Base-by-base conservation (phyloP, 257 asterid species). In the Salvia hispanica region DNA sequence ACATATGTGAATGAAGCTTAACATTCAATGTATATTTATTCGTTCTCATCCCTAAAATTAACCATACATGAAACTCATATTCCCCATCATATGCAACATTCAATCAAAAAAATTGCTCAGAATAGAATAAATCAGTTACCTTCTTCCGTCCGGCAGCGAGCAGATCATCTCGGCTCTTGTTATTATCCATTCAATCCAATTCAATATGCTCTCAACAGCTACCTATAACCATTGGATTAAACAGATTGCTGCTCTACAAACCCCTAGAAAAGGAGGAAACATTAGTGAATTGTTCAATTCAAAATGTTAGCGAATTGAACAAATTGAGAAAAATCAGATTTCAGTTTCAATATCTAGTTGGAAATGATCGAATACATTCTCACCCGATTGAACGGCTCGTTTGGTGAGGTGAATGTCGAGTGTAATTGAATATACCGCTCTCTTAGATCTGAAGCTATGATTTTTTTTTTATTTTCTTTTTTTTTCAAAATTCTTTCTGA, bases 81-180 rank as follows among this genome's bases (percentile, higher is more conserved):
- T n/a, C n/a, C n/a, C n/a, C n/a, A n/a, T n/a, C n/a, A n/a, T n/a
- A n/a, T n/a, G n/a, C n/a, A n/a, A n/a, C n/a, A n/a, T n/a, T n/a
- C n/a, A n/a, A n/a, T n/a, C n/a, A n/a, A n/a, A n/a, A n/a, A n/a
- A n/a, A n/a, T n/a, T n/a, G n/a, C n/a, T n/a, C n/a, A n/a, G n/a
- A n/a, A n/a, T 50, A 31, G 21, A 36, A 36, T 39, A 16, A 36
- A 12, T 15, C 33, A 11, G 7, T 34, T 75, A 93, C 99, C 97
- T 80, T 93, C 76, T 90, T 84, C 72, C 96, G 92, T 60, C 99
- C 99, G 10, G 95, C 96, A 46, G 94, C 94, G 36, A 88, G 89
- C 77, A 93, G 84, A 82, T 93, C 99, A 79, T 90, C 81, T 31
- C 95, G 85, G 83, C 72, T 86, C 73, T 90, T 92, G 56, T 86